Evolutionary conservation across 495 filamentous ascomycete species (phyloP).

Genomic region (Penicillium turbatum): DNA sequence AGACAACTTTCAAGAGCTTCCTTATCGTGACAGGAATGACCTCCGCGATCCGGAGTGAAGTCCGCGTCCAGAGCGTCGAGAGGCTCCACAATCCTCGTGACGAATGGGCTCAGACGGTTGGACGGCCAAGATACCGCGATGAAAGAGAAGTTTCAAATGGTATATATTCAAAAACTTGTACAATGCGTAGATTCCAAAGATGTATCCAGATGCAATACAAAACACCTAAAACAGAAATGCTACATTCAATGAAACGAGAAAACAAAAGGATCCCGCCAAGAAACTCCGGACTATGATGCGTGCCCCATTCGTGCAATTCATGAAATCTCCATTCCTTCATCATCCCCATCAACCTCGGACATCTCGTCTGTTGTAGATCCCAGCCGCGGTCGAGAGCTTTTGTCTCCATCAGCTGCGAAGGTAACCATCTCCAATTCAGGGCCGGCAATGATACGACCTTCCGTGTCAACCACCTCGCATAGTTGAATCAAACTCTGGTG

Average conservation of each 20-base stretch:
- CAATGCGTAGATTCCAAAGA: conserved; percentile 10
- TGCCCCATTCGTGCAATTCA: conserved; percentile 32
- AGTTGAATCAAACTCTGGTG: conserved; percentile 77
- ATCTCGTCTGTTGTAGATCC: conserved; percentile 53
- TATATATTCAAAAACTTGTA: conserved; percentile 7
- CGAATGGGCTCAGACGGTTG: conserved; percentile 17
- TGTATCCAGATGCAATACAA: neutral
- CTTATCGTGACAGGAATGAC: conserved; percentile 28
- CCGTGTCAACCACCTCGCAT: conserved; percentile 87
- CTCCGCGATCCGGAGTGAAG: conserved; percentile 62
- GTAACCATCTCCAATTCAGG: conserved; percentile 76
- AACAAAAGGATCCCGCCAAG: neutral
- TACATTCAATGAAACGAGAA: neutral
- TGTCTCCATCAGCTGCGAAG: conserved; percentile 56
- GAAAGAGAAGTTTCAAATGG: neutral
- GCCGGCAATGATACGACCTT: conserved; percentile 81
- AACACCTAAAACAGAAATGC: neutral
- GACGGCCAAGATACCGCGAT: conserved; percentile 29
- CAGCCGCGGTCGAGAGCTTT: conserved; percentile 42
- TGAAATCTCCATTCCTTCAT: conserved; percentile 64
- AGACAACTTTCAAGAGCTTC: conserved; percentile 13
- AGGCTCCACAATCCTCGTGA: conserved; percentile 13
- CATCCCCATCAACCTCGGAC: conserved; percentile 62
- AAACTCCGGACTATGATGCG: conserved; percentile 20
- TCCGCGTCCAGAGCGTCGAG: conserved; percentile 22